A percentile compares a stretch with the other conserved stretches of the same genome.
phyloP scores from a whole-genome alignment of 345 rosid species.

The Sonneratia caseolaris region DNA sequence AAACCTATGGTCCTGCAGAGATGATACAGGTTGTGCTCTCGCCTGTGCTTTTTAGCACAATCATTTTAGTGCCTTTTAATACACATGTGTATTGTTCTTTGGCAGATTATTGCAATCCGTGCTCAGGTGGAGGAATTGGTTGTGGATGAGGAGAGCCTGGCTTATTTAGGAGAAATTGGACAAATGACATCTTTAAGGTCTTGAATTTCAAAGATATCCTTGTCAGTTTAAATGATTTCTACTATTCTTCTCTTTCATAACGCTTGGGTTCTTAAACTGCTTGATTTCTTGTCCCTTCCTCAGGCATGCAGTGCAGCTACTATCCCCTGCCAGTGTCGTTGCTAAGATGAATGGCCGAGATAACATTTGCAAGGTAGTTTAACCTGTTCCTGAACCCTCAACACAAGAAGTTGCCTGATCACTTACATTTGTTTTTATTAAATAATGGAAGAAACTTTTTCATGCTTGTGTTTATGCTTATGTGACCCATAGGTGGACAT shows the following conservation, averaged over 20 bases:
- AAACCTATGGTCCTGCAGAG: slow-evolving; percentile 81
- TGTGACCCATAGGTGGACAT: slow-evolving; percentile 54
- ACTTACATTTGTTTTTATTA: neutral
- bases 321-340: slow-evolving; percentile 84
- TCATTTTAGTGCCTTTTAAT: no score
- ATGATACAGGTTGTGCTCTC: slow-evolving; percentile 67
- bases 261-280: neutral
- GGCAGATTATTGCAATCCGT: slow-evolving; percentile 88
- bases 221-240: neutral
- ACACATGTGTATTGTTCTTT: neutral
- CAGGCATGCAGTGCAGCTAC: slow-evolving; percentile 93
- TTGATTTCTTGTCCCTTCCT: neutral
- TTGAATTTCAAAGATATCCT: neutral
- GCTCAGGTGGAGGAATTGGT: slow-evolving; percentile 93
- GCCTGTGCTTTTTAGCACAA: neutral
- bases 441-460: no score
- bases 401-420: neutral
- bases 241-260: neutral
- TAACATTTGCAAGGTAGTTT: slow-evolving; percentile 71
- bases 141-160: slow-evolving; percentile 88
- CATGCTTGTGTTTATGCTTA: neutral
- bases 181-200: slow-evolving; percentile 76
- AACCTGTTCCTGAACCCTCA: neutral
- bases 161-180: slow-evolving; percentile 78
- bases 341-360: slow-evolving; percentile 95